Base-by-base conservation (phyloP, 768 basidiomycete genomes). In the Tylopilus intermedius region DNA sequence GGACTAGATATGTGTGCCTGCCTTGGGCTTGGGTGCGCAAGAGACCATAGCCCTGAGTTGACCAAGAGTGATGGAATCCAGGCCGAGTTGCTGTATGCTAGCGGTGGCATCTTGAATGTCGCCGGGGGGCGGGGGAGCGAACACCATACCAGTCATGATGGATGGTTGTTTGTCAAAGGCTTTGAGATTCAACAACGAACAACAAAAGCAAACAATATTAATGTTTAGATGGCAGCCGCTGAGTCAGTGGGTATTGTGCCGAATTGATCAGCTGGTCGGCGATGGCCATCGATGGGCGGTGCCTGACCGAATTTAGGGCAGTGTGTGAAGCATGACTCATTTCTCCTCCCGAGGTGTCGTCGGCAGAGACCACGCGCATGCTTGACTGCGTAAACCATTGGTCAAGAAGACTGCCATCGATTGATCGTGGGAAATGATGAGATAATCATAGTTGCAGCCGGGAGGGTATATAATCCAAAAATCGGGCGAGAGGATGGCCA, bases 61-160 rank as follows among this genome's bases (percentile, higher is more conserved):
- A 33, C 88, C 88, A 30, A 91, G 79, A 8, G 84, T 88, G 62
- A 90, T 88, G 15, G 86, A 88, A 65, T 88, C 85, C 30, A 82
- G 73, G 1, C 76, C 76, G 39, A 71, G 74, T 61, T 73, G 75
- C 62, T 70, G 67, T 58, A 62, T 61, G 46, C 42, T 60, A 59
- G 53, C 61, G 26, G 14, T n/a, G 38, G 56, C 57, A 47, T 71
- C 71, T 59, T 75, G 71, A 5, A 57, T 54, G 54, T 69, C 71
- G 14, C 54, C 54, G 14, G 52, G 55, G 2, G 67, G 59, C 18
- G 64, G 58, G 45, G 67, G 63, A 33, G 66, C 63, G 52, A 72
- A 66, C n/a, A 67, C 67, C 73, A 74, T 72, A 29, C 11, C 24
- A 33, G 38, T 70, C 52, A 64, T 62, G 50, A 11, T 18, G 13